phyloP scores from a whole-genome alignment of 768 basidiomycete genomes.

The Podaxis sp. region DNA sequence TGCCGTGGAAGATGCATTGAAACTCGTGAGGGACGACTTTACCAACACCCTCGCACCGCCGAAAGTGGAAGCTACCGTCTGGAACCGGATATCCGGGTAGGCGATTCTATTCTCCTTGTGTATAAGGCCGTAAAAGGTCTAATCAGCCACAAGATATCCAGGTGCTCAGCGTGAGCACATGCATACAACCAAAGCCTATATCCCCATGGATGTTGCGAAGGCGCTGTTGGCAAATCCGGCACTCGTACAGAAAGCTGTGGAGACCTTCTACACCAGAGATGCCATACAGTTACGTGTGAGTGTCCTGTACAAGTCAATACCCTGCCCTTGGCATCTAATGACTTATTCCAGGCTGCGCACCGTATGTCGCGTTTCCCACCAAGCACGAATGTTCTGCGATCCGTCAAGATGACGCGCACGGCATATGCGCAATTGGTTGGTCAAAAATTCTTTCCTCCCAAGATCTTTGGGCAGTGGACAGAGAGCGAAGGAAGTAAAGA shows the following conservation, averaged over 20 bases:
- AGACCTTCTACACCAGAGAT: conserved; percentile 95
- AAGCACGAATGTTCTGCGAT: conserved; percentile 52
- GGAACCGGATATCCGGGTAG: conserved; percentile 68
- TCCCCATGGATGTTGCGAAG: conserved; percentile 79
- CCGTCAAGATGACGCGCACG: conserved; percentile 80
- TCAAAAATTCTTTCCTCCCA: conserved; percentile 91
- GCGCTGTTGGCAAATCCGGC: conserved; percentile 61
- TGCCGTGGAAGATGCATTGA: conserved; percentile 58
- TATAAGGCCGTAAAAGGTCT: not conserved
- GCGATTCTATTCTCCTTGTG: conserved; percentile 17
- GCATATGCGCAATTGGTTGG: conserved; percentile 92
- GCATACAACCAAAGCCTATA: conserved; percentile 74
- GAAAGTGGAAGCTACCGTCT: conserved; percentile 63
- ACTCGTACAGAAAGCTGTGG: conserved; percentile 83
- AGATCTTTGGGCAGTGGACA: conserved; percentile 75
- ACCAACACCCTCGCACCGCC: conserved; percentile 58
- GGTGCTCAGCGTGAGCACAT: conserved; percentile 58
- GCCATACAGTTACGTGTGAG: conserved; percentile 83
- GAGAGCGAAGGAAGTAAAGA: conserved; percentile 63
- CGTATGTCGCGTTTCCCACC: conserved; percentile 91
- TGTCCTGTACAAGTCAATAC: conserved; percentile 6
- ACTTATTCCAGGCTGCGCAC: conserved; percentile 65
- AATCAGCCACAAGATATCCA: conserved; percentile 59
- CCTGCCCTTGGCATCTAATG: not conserved
- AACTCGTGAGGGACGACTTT: conserved; percentile 51